Evolutionary conservation across 1,284 basidiomycete species (phyloP).

Genomic region (Stereum hirsutum): DNA sequence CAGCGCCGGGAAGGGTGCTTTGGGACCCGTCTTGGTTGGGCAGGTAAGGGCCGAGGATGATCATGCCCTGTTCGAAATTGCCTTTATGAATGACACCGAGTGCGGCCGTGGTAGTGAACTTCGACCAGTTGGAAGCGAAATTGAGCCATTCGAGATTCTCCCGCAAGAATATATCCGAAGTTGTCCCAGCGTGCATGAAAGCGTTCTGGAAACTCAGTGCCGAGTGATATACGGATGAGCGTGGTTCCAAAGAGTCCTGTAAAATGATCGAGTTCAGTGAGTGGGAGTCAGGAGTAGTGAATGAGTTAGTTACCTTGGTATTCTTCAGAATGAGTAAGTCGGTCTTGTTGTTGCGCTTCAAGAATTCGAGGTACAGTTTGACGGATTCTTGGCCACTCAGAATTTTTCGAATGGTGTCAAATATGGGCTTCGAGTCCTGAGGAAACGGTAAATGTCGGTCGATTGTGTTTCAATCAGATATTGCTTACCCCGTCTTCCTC

Average conservation of each 20-base stretch:
- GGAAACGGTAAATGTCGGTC: constrained; percentile 10
- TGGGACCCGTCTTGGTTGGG: constrained; percentile 62
- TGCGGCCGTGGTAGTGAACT: constrained; percentile 92
- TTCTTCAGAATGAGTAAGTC: constrained; percentile 87
- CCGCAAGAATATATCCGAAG: constrained; percentile 85
- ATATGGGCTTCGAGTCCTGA: constrained; percentile 52
- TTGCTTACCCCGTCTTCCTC: constrained; percentile 50
- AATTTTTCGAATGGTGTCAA: constrained; percentile 72
- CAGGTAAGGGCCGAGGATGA: constrained; percentile 89
- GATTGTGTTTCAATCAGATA: background rate
- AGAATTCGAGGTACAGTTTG: constrained; percentile 88
- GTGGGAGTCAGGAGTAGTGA: background rate
- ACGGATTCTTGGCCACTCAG: constrained; percentile 85
- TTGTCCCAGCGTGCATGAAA: constrained; percentile 93
- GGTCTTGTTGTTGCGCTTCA: constrained; percentile 88
- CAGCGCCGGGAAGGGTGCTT: constrained; percentile 63
- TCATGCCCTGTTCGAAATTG: constrained; percentile 87
- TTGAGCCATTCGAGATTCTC: constrained; percentile 95
- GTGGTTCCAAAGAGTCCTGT: constrained; percentile 85
- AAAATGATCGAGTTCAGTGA: constrained; percentile 3
- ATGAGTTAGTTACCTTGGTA: constrained; percentile 57
- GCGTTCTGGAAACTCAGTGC: constrained; percentile 93
- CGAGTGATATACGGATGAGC: constrained; percentile 94
- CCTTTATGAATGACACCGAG: constrained; percentile 96
- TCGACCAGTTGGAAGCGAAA: constrained; percentile 93